A percentile compares a stretch with the other conserved stretches of the same genome.
These are phyloP conservation scores for Leucoagaricus sp. DNA, from an alignment of 1,284 basidiomycete genomes.

Conservation along the genomic window DNA sequence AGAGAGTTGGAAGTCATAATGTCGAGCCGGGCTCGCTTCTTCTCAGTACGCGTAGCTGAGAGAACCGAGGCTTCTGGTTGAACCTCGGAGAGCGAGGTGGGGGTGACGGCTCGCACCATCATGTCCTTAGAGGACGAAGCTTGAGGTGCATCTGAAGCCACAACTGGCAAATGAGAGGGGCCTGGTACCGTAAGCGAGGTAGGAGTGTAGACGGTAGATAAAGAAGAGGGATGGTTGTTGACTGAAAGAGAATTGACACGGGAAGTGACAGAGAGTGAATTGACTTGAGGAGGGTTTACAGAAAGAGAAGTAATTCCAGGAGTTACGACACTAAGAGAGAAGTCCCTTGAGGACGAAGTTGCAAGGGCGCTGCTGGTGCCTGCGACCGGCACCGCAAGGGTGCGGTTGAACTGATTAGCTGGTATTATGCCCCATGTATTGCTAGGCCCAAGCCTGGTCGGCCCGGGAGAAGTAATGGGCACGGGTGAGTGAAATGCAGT, in stretches of 20 bases:
- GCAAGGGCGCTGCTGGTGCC: conserved; percentile 34
- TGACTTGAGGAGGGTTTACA: conserved; percentile 34
- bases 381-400: conserved; percentile 35
- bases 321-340: conserved; percentile 56
- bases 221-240: conserved; percentile 20
- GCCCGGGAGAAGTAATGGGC: conserved; percentile 36
- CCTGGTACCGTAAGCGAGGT: conserved; percentile 6
- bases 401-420: conserved; percentile 34
- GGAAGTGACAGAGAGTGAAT: conserved; percentile 25
- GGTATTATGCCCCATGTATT: conserved; percentile 35
- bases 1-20: conserved; percentile 26
- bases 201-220: conserved; percentile 14
- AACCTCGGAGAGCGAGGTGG: conserved; percentile 25
- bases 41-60: conserved; percentile 12
- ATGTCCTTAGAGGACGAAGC: conserved; percentile 25
- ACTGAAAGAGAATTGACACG: conserved; percentile 19
- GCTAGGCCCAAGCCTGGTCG: conserved; percentile 32
- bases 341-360: conserved; percentile 52
- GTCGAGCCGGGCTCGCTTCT: conserved; percentile 20
- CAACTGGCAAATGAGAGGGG: conserved; percentile 16
- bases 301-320: conserved; percentile 44
- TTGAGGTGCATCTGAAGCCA: conserved; percentile 19
- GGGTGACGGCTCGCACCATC: conserved; percentile 21
- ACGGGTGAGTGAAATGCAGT: conserved; percentile 44
- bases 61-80: conserved; percentile 15